Base-by-base conservation (phyloP, 2,329 filamentous ascomycete genomes). In the Didymella exigua region DNA sequence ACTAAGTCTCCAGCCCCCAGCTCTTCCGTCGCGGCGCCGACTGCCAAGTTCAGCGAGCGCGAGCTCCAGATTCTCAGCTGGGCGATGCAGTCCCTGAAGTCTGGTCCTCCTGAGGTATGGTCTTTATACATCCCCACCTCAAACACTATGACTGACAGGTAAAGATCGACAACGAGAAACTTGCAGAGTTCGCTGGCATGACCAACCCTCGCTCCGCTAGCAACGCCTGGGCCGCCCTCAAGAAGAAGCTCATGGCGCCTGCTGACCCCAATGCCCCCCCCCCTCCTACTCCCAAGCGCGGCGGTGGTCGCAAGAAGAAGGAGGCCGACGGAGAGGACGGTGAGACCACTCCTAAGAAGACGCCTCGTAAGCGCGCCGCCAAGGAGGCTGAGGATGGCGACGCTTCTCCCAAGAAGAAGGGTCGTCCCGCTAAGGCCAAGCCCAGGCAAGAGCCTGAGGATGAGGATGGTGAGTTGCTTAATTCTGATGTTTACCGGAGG, bases 61-160 rank as follows among this genome's bases (percentile, higher is more conserved):
- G 72, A 75, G 61, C 63, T 73, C 14, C 62, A 73, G 49, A 57
- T 75, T 45, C 68, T 75, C 6, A 58, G 65, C 13, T 74, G 65
- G 65, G 72, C 71, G 7, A 74, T 74, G 71, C 67, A 69, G 63
- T 74, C 67, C 2, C 63, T 74, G 58, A 75, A 74, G 65, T 70
- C 69, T 11, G 72, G 71, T 16, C 70, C 71, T 23, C 72, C 71
- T 4, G 72, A 75, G 24, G 71, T 72, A 58, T 8, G 60, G 49
- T 9, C 21, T 11, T 8, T 18, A 0, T 16, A 6, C 11, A 5
- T 9, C 14, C 7, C 19, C 14, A 11, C n/a, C 21, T 4, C 37
- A 5, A 23, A 13, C 2, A 34, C 21, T 27, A 34, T 34, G n/a
- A 47, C 49, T 63, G 5, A 67, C 41, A 42, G 8, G 4, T 3